phyloP scores from a whole-genome alignment of 345 rosid genomes.

The Linum lewisii region DNA sequence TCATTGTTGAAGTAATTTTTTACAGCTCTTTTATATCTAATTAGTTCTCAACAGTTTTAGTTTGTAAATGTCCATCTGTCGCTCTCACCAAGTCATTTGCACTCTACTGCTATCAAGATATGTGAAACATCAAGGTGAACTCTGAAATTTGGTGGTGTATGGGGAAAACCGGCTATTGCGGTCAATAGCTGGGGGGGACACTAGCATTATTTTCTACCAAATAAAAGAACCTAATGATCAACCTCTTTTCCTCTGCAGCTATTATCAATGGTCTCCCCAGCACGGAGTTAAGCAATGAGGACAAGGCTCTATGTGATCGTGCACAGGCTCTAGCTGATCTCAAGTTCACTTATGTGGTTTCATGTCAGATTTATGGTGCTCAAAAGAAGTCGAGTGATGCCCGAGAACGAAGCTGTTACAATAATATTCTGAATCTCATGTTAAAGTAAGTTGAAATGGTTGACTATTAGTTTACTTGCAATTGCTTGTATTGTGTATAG shows the following conservation, averaged over 20 bases:
- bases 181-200: neutral
- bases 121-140: too few relatives aligned
- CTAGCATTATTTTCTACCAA: neutral
- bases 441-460: slow-evolving; percentile 44
- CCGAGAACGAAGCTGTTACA: slow-evolving; percentile 57
- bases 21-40: too few relatives aligned
- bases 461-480: slow-evolving; percentile 1
- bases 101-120: too few relatives aligned
- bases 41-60: too few relatives aligned
- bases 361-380: slow-evolving; percentile 85
- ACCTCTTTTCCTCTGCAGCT: slow-evolving; percentile 34
- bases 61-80: too few relatives aligned
- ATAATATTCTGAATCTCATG: slow-evolving; percentile 79
- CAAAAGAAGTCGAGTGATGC: slow-evolving; percentile 60
- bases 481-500: neutral
- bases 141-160: too few relatives aligned
- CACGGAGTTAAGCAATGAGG: slow-evolving; percentile 23
- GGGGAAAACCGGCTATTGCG: too few relatives aligned
- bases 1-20: too few relatives aligned
- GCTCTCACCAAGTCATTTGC: too few relatives aligned
- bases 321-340: slow-evolving; percentile 71
- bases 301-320: slow-evolving; percentile 18
- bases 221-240: neutral
- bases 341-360: slow-evolving; percentile 95
- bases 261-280: slow-evolving; percentile 23